phyloP scores from a whole-genome alignment of 1,284 basidiomycete species.

The Porogramme epimiltina region DNA sequence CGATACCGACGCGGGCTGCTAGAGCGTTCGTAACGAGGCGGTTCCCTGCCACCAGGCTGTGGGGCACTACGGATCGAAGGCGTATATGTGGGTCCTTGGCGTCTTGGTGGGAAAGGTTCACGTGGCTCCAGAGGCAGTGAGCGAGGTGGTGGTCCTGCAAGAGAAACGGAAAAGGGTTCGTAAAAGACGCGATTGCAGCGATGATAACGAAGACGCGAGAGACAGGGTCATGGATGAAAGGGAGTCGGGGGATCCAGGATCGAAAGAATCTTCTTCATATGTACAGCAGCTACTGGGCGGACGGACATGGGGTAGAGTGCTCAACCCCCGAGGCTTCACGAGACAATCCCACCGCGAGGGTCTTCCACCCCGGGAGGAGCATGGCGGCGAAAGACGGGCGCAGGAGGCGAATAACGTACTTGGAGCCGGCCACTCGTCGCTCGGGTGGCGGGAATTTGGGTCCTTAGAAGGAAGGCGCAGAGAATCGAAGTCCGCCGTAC shows the following conservation, averaged over 20 bases:
- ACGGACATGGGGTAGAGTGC: slow-evolving; percentile 43
- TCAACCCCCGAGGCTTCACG: slow-evolving; percentile 55
- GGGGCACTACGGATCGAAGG: slow-evolving; percentile 2
- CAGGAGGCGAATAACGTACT: slow-evolving; percentile 81
- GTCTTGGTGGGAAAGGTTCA: slow-evolving; percentile 22
- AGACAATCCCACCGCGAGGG: slow-evolving; percentile 44
- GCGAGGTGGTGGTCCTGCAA: slow-evolving; percentile 59
- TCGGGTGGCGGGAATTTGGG: slow-evolving; percentile 33
- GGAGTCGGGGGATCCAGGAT: slow-evolving; percentile 33
- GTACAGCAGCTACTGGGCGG: slow-evolving; percentile 43
- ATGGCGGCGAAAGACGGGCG: slow-evolving; percentile 42
- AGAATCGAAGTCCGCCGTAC: slow-evolving; percentile 11
- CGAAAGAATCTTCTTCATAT: slow-evolving; percentile 45
- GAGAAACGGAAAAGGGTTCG: slow-evolving; percentile 40
- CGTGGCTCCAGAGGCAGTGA: slow-evolving; percentile 39
- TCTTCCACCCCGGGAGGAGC: slow-evolving; percentile 54
- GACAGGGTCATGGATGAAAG: slow-evolving; percentile 35
- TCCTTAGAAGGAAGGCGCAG: slow-evolving; percentile 19
- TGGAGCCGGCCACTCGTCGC: slow-evolving; percentile 30
- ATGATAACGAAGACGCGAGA: slow-evolving; percentile 38
- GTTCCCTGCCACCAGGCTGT: slow-evolving; percentile 18
- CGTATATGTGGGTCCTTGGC: slow-evolving; percentile 11
- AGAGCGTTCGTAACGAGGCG: slow-evolving; percentile 18
- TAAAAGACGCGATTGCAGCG: slow-evolving; percentile 26
- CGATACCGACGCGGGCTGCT: slow-evolving; percentile 20